These are phyloP conservation scores for Aegilops umbellulata DNA, from an alignment of 176 grass and related monocot genomes.

Conservation along the genomic window DNA sequence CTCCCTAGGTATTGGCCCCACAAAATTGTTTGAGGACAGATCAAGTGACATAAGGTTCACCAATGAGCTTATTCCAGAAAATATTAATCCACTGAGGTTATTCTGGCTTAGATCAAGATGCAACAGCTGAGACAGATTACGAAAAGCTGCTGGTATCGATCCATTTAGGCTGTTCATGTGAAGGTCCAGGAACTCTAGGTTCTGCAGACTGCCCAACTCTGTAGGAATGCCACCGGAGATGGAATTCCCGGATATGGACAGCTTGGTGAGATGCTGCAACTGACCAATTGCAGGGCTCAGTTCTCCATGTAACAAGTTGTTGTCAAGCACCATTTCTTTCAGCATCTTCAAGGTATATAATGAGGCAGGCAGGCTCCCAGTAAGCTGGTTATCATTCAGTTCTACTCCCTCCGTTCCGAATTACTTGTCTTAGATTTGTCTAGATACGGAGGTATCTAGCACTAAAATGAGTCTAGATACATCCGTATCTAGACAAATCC, in stretches of 20 bases:
- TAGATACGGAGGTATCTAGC: no score
- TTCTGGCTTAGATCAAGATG: slow-evolving; percentile 78
- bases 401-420: no score
- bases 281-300: slow-evolving; percentile 54
- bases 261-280: slow-evolving; percentile 54
- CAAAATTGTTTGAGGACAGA: slow-evolving; percentile 77
- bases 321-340: slow-evolving; percentile 56
- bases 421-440: no score
- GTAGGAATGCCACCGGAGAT: slow-evolving; percentile 60
- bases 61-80: slow-evolving; percentile 63
- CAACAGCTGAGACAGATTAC: slow-evolving; percentile 64
- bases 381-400: slow-evolving; percentile 67
- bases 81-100: slow-evolving; percentile 60
- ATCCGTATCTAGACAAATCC: no score
- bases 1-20: slow-evolving; percentile 60
- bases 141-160: slow-evolving; percentile 49
- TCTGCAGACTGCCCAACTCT: slow-evolving; percentile 63
- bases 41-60: slow-evolving; percentile 65
- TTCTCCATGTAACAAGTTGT: slow-evolving; percentile 61
- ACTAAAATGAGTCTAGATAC: no score
- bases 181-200: slow-evolving; percentile 68
- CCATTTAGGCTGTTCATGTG: slow-evolving; percentile 61
- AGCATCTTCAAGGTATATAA: slow-evolving; percentile 54
- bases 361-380: slow-evolving; percentile 54
- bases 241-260: slow-evolving; percentile 58